Evolutionary conservation across 257 asterid species (phyloP), one percentile per base, ranked within the genome.

Genomic region (Eustoma russellianum): DNA sequence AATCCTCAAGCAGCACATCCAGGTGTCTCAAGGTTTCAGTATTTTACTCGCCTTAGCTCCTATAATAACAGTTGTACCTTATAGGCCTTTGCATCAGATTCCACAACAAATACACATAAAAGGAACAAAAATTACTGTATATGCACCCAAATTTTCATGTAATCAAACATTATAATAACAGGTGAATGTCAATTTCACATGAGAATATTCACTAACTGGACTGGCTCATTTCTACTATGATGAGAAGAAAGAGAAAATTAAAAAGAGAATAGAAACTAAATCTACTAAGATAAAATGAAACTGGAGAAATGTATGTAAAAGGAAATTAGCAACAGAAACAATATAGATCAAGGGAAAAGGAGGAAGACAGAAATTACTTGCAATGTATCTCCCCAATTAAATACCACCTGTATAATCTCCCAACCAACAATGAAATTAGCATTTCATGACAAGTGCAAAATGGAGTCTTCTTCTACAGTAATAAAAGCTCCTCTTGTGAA

Each of bases 21-120:
- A 59, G 40, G 52, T 66, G 62, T 47, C 66, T 51, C 62, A 24
- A 51, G 49, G 54, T 58, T 38, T 13, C 41, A 55, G 0, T 17
- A 40, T 52, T 38, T 35, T 28, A 44, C 40, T 24, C 14, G 35
- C 53, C 24, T 13, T 38, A 45, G 44, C 16, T 45, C 16, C 41
- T 51, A 13, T 24, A n/a, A 13, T 24, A 19, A 40, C 57, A 18
- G 40, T 17, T 34, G 46, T 53, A 10, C 16, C 40, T 33, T 12
- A 11, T 3, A 19, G 7, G 38, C 35, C 46, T 43, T 64, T 49
- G 17, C 44, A 14, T 18, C 34, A 48, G 19, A 24, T n/a, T 15
- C 12, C 11, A 40, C 28, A 10, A 9, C 44, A 55, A 30, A 46
- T 44, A 6, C 46, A 28, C 11, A 17, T 17, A 10, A n/a, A 35